phyloP scores from a whole-genome alignment of 192 early-diverging fungal genomes.

The Entomortierella parvispora region DNA sequence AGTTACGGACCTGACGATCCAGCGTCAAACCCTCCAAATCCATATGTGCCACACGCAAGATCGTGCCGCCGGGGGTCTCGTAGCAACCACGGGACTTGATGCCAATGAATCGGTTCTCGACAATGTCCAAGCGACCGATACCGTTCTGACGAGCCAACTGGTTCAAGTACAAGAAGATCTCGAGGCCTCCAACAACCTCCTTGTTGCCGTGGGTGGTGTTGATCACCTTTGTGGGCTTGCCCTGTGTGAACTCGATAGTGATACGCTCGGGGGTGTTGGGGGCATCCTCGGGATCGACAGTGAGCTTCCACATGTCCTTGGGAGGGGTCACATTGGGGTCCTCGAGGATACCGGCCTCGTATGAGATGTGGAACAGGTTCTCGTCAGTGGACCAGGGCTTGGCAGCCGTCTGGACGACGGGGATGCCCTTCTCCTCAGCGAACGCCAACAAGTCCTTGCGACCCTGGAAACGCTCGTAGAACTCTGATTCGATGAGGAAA shows the following conservation, averaged over 20 bases:
- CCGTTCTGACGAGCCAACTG: constrained; percentile 95
- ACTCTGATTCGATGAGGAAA: constrained; percentile 58
- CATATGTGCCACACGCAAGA: constrained; percentile 93
- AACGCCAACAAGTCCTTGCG: constrained; percentile 92
- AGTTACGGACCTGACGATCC: constrained; percentile 94
- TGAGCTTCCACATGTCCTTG: constrained; percentile 99
- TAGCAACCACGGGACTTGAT: constrained; percentile 99
- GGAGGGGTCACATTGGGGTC: constrained; percentile 96
- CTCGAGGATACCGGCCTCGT: constrained; percentile 98
- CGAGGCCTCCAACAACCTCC: constrained; percentile 67
- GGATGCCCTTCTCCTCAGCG: constrained; percentile 89
- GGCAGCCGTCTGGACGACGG: constrained; percentile 93
- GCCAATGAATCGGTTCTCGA: constrained; percentile 98
- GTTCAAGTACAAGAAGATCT: constrained; percentile 97
- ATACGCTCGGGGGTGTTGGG: constrained; percentile 97
- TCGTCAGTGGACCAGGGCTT: constrained; percentile 99
- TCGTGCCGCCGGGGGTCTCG: constrained; percentile 98
- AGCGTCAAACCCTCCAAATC: constrained; percentile 96
- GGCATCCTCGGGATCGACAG: constrained; percentile 95
- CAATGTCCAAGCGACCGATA: constrained; percentile 98
- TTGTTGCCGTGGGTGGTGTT: constrained; percentile 81
- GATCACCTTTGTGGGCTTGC: constrained; percentile 89
- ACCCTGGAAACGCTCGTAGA: constrained; percentile 96
- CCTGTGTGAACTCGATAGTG: constrained; percentile 87
- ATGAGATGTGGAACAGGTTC: constrained; percentile 99